Conservation (phyloP, 2,329 filamentous ascomycete genomes). For the Parafenestella ontariensis region DNA sequence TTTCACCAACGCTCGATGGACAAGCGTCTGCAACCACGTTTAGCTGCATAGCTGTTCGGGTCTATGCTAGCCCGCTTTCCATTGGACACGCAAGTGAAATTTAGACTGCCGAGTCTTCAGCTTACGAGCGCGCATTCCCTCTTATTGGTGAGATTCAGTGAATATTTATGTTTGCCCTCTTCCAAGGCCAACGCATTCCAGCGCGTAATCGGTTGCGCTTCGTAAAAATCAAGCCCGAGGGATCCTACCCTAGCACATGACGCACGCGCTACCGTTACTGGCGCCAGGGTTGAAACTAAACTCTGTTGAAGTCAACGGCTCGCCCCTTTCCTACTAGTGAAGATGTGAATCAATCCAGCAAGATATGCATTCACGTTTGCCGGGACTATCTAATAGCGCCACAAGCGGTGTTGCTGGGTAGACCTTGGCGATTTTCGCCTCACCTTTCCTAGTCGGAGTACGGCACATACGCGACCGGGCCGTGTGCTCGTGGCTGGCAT, state of each 20-base stretch:
- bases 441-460: conserved; percentile 3
- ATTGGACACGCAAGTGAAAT: conserved; percentile 19
- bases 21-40: conserved; percentile 28
- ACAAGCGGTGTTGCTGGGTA: conserved; percentile 3
- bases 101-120: conserved; percentile 16
- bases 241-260: conserved; percentile 15
- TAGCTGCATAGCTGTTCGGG: conserved; percentile 22
- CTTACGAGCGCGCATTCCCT: conserved; percentile 17
- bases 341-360: not conserved
- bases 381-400: conserved; percentile 5
- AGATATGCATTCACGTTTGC: conserved; percentile 1
- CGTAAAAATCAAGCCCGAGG: conserved; percentile 9
- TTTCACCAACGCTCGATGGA: conserved; percentile 15
- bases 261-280: conserved; percentile 20
- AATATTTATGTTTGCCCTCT: conserved; percentile 16
- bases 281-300: conserved; percentile 6
- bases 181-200: conserved; percentile 16
- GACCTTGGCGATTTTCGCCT: conserved; percentile 6
- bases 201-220: conserved; percentile 16
- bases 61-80: conserved; percentile 2
- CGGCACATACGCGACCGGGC: conserved; percentile 10
- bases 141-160: conserved; percentile 22
- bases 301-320: conserved; percentile 8
- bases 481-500: conserved; percentile 14
- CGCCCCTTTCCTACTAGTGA: conserved; percentile 8